Evolutionary conservation across 768 basidiomycete genomes (phyloP), one percentile per base, ranked within the genome.

Genomic region (Kockovaella imperatae): DNA sequence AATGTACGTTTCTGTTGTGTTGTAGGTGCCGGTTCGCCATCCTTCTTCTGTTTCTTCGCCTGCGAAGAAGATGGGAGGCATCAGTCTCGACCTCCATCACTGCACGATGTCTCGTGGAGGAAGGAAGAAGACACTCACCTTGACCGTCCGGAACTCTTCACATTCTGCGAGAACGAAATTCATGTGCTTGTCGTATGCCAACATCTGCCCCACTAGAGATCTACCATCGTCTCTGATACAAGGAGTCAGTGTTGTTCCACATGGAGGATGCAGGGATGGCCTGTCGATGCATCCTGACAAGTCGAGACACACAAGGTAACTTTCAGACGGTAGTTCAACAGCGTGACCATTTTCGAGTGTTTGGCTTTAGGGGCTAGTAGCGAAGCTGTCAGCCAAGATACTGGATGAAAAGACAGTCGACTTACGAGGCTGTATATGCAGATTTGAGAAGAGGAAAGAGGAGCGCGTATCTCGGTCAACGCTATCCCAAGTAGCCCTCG

Each of bases 101-200:
- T 18, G 15, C 20, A 24, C 21, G 35, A 7, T 10, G 5, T 21
- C 6, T 24, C 8, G 24, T 15, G 48, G 4, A 20, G 32, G 23
- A 21, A 2, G 20, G 4, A 40, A 28, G 36, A 18, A 28, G 17
- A 35, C 23, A 56, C 64, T 86, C 77, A 89, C 89, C 78, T 97
- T 96, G 34, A 97, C 83, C 56, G 86, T 82, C 63, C 95, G 76
- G 70, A 97, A 99, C 74, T 99, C 95, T 73, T 99, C 95, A 68
- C 91, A 96, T 62, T 97, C 95, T 14, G 93, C 90, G 46, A 99
- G 75, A 36, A 99, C 95, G 60, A 99, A 78, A 75, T 99, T 99
- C 95, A 97, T 99, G 74, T 99, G 95, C 67, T 87, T 84, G 76
- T 99, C 95, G 71, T 96, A 99, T 44, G 95, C 95, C 71, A 99